phyloP scores from a whole-genome alignment of 306 rosid species.

The Ormosia emarginata region DNA sequence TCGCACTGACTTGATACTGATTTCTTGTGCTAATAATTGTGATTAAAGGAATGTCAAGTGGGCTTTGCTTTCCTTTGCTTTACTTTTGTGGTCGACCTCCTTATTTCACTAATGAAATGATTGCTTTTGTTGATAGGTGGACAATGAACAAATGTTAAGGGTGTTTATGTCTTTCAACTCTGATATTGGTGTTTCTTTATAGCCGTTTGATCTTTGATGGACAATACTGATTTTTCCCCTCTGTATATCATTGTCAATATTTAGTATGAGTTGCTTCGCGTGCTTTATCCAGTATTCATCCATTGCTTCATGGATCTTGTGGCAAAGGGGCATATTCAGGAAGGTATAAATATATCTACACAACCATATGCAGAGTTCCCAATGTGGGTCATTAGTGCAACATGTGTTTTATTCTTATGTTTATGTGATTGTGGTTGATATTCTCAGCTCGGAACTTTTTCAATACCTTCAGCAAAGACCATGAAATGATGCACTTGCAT shows the following conservation, averaged over 20 bases:
- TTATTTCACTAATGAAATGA: background rate
- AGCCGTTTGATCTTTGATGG: slow-evolving; percentile 7
- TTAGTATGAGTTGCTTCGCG: too few relatives aligned
- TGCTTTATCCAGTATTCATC: too few relatives aligned
- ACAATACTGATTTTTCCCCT: background rate
- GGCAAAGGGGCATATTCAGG: too few relatives aligned
- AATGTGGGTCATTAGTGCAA: too few relatives aligned
- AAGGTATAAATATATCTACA: too few relatives aligned
- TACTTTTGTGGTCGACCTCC: background rate
- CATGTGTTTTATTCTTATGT: too few relatives aligned
- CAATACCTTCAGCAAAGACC: too few relatives aligned
- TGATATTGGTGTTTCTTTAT: background rate
- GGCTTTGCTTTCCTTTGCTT: background rate
- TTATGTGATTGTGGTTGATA: too few relatives aligned
- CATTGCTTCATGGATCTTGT: too few relatives aligned
- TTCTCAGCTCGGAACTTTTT: too few relatives aligned
- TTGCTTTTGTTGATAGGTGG: slow-evolving; percentile 28
- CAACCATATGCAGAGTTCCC: too few relatives aligned
- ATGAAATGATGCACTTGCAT: too few relatives aligned
- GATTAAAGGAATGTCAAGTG: background rate
- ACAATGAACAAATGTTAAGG: background rate
- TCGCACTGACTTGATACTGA: background rate
- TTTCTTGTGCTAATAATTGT: background rate
- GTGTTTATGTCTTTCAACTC: slow-evolving; percentile 16
- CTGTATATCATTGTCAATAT: slow-evolving; percentile 2